These are phyloP conservation scores for Groenewaldozyma auringiensis DNA, from an alignment of 1,139 yeast genomes.

Conservation along the genomic window DNA sequence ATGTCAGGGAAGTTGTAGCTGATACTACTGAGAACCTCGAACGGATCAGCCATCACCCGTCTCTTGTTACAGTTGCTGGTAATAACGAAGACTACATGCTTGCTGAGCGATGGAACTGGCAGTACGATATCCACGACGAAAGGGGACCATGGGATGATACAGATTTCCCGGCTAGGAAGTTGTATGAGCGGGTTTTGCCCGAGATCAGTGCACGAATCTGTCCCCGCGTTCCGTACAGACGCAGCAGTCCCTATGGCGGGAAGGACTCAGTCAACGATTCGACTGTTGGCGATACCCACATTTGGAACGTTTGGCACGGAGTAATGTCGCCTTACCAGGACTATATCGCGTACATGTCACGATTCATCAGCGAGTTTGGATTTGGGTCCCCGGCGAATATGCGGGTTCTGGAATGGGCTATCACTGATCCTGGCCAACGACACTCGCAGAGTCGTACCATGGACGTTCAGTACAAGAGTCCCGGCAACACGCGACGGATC, in stretches of 20 bases:
- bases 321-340: conserved; percentile 39
- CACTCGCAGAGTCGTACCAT: conserved; percentile 36
- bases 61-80: conserved; percentile 36
- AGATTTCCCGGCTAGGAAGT: conserved; percentile 36
- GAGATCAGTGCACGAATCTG: conserved; percentile 22
- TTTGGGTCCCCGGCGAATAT: conserved; percentile 38
- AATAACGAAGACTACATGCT: conserved; percentile 44
- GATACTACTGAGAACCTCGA: conserved; percentile 34
- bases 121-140: conserved; percentile 30
- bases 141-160: conserved; percentile 31
- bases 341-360: conserved; percentile 36
- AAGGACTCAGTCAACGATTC: conserved; percentile 28
- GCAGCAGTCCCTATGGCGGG: conserved; percentile 42
- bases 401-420: conserved; percentile 29
- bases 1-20: conserved; percentile 27
- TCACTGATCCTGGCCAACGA: conserved; percentile 31
- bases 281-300: conserved; percentile 41
- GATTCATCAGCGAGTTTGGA: conserved; percentile 44
- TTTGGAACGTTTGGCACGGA: conserved; percentile 48
- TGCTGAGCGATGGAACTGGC: conserved; percentile 33
- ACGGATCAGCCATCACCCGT: conserved; percentile 32
- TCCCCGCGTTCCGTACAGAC: conserved; percentile 34
- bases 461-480: conserved; percentile 38
- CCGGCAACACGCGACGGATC: conserved; percentile 37
- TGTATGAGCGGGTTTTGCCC: conserved; percentile 38